A percentile compares a stretch with the other conserved stretches of the same genome.
Evolutionary conservation across 208 protist species (phyloP).

Genomic region (Balamuthia mandrillaris): DNA sequence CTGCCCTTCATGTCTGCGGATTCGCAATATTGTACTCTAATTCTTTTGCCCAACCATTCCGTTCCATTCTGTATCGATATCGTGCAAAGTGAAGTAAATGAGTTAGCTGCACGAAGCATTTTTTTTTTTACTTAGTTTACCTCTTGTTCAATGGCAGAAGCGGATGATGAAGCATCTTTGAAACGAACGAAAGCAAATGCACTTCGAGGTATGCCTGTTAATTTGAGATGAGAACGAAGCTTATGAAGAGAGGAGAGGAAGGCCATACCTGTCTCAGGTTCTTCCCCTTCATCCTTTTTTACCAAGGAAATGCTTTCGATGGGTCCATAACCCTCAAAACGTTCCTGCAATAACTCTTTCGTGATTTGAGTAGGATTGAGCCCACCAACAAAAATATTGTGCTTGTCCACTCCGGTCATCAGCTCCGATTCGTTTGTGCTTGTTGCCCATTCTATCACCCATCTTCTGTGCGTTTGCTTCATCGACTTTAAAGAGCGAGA

Average conservation of each 20-base stretch:
- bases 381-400: conserved; percentile 40
- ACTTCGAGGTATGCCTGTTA: background rate
- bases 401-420: conserved; percentile 33
- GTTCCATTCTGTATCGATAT: conserved; percentile 33
- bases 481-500: conserved; percentile 5
- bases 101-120: background rate
- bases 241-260: background rate
- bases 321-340: conserved; percentile 17
- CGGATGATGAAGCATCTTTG: background rate
- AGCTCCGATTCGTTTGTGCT: conserved; percentile 41
- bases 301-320: conserved; percentile 10
- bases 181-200: conserved; percentile 42
- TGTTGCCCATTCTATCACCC: conserved; percentile 52
- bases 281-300: background rate
- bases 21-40: conserved; percentile 49
- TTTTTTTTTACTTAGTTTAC: background rate
- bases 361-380: conserved; percentile 36
- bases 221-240: background rate
- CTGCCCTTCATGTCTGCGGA: conserved; percentile 43
- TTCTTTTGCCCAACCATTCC: background rate
- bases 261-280: background rate
- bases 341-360: conserved; percentile 8
- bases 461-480: conserved; percentile 13
- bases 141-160: conserved; percentile 44
- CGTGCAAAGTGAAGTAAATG: background rate